These are phyloP conservation scores for Phytophthora rubi DNA, from an alignment of 352 stramenopile genomes.

Conservation along the genomic window DNA sequence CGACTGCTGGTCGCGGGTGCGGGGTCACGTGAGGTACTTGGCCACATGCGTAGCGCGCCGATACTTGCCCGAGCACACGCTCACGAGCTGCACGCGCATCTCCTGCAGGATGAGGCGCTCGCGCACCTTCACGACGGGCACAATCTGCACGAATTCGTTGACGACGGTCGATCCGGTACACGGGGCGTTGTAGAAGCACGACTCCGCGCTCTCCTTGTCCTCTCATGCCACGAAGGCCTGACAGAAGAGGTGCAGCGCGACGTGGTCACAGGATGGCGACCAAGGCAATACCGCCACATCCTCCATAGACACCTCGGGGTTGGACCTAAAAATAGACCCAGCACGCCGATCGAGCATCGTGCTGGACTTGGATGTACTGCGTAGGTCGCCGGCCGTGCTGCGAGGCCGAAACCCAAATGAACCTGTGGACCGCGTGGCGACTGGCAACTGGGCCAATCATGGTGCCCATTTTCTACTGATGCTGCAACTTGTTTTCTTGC, in stretches of 20 bases:
- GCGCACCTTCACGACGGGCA: constrained; percentile 57
- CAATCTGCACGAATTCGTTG: constrained; percentile 62
- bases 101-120: constrained; percentile 66
- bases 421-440: too few species aligned
- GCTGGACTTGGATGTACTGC: too few species aligned
- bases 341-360: too few species aligned
- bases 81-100: constrained; percentile 69
- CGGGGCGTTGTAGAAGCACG: constrained; percentile 65
- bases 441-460: too few species aligned
- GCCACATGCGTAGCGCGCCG: constrained; percentile 63
- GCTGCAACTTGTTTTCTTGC: too few species aligned
- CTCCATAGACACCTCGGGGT: constrained; percentile 17
- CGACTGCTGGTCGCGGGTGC: constrained; percentile 59
- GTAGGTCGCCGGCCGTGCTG: too few species aligned
- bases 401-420: too few species aligned
- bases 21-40: constrained; percentile 74
- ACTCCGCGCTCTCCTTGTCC: constrained; percentile 54
- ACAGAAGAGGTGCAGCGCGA: constrained; percentile 73
- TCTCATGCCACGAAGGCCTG: constrained; percentile 65
- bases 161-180: constrained; percentile 41
- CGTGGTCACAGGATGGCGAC: constrained; percentile 56
- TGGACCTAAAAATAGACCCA: background rate
- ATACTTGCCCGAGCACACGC: constrained; percentile 55
- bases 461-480: too few species aligned
- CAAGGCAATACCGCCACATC: constrained; percentile 21